Base-by-base conservation (phyloP, 1,284 basidiomycete species). In the Calocybe gambosa region DNA sequence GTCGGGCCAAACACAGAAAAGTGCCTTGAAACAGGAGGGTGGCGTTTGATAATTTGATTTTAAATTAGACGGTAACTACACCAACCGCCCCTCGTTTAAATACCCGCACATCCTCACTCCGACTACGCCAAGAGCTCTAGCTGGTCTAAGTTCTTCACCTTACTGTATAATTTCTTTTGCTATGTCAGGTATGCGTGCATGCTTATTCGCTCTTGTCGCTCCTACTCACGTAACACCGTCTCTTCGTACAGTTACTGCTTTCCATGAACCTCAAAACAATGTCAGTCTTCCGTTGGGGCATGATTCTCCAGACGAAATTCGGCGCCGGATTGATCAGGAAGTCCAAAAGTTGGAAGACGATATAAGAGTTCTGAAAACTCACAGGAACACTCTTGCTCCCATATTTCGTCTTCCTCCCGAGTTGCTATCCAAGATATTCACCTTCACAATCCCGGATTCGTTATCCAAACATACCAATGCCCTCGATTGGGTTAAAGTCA, bases 271-370 rank as follows among this genome's bases (percentile, higher is more conserved):
- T 8, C 43, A 39, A 37, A 19, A 36, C n/a, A 18, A 26, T 26
- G 43, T 39, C 16, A 33, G 46, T 26, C 2, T 38, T 18, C 29
- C 31, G 20, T 18, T 38, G 19, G 29, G 29, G 9, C 41, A 46
- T 38, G 46, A 51, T 38, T 21, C 45, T 23, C 48, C 34, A 33
- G 55, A 51, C 33, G 50, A 49, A 39, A 42, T 50, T 19, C 54
- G 55, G 25, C 42, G 45, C 10, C 50, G 51, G 34, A 68, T 70
- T 37, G 66, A 70, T 47, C 51, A 58, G 21, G 59, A 70, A 39
- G 57, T 69, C 15, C 52, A 50, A 10, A 50, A 50, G 21, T 54
- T 67, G 23, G 59, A 62, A 42, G 49, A 62, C 44, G 48, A 51
- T 29, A 57, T 62, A 29, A 58, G 60, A 49, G 39, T 49, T 9